Conservation (phyloP, 192 early-diverging fungal genomes). For the Gamsiella multidivaricata region DNA sequence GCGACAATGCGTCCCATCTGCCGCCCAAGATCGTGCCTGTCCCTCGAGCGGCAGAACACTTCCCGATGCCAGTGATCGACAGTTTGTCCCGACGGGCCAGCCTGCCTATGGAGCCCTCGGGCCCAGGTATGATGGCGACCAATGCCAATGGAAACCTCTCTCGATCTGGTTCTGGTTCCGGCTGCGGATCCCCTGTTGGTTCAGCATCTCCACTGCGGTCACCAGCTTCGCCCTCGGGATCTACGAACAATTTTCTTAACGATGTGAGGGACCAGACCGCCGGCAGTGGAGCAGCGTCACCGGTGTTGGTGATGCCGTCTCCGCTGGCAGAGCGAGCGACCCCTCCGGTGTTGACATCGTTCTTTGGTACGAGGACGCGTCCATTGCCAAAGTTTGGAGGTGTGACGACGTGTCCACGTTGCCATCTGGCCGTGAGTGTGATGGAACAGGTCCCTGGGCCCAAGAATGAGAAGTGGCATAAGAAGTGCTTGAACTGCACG, state of each 20-base stretch:
- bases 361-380: slow-evolving; percentile 52
- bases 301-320: slow-evolving; percentile 32
- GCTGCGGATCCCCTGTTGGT: slow-evolving; percentile 18
- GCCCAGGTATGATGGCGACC: slow-evolving; percentile 28
- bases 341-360: slow-evolving; percentile 29
- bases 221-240: slow-evolving; percentile 23
- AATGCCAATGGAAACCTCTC: background rate
- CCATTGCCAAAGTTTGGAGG: slow-evolving; percentile 62
- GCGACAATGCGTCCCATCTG: slow-evolving; percentile 12
- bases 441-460: slow-evolving; percentile 64
- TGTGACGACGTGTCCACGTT: slow-evolving; percentile 57
- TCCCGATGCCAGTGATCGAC: slow-evolving; percentile 18
- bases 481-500: slow-evolving; percentile 61
- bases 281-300: slow-evolving; percentile 5
- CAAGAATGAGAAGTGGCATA: slow-evolving; percentile 62
- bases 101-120: slow-evolving; percentile 14
- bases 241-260: too few relatives aligned
- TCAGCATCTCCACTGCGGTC: slow-evolving; percentile 24
- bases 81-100: background rate
- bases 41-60: slow-evolving; percentile 24
- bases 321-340: slow-evolving; percentile 15
- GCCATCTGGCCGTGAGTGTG: slow-evolving; percentile 56
- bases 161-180: background rate
- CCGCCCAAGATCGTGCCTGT: slow-evolving; percentile 50
- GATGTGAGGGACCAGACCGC: slow-evolving; percentile 1